These are phyloP conservation scores for Eutrema heterophyllum DNA, from an alignment of 345 rosid species.

Conservation along the genomic window DNA sequence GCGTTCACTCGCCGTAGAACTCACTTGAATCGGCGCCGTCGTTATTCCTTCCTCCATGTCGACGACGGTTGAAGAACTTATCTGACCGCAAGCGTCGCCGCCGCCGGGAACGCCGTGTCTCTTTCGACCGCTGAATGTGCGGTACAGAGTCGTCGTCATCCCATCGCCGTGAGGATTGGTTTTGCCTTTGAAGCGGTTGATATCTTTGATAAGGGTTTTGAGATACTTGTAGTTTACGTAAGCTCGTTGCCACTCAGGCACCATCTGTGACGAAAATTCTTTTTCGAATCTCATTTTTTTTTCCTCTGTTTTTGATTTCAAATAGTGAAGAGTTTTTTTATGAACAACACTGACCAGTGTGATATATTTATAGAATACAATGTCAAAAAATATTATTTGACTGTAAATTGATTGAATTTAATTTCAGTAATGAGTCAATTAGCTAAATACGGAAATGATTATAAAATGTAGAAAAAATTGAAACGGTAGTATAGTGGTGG, in stretches of 20 bases:
- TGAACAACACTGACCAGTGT: neutral
- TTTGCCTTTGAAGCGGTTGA: constrained; percentile 38
- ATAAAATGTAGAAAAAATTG: neutral
- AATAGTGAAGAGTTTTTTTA: neutral
- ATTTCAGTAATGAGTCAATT: neutral
- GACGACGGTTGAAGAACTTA: constrained; percentile 3
- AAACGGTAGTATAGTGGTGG: neutral
- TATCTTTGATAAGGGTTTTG: constrained; percentile 51
- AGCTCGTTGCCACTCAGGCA: constrained; percentile 70
- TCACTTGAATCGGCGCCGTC: constrained; percentile 33
- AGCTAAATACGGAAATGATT: neutral
- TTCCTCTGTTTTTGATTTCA: neutral
- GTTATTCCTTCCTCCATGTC: constrained; percentile 31
- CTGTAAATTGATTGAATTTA: neutral
- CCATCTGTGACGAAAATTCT: constrained; percentile 52
- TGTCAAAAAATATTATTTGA: neutral
- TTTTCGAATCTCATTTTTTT: constrained; percentile 57
- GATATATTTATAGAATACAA: neutral
- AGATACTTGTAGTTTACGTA: constrained; percentile 56
- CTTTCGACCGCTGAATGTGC: constrained; percentile 46
- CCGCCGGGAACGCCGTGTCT: neutral
- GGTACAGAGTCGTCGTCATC: constrained; percentile 24
- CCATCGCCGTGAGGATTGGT: constrained; percentile 22
- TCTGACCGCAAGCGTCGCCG: neutral
- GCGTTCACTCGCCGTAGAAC: constrained; percentile 17